Conservation (phyloP, 1,284 basidiomycete species). For the Hymenochaete sp. region DNA sequence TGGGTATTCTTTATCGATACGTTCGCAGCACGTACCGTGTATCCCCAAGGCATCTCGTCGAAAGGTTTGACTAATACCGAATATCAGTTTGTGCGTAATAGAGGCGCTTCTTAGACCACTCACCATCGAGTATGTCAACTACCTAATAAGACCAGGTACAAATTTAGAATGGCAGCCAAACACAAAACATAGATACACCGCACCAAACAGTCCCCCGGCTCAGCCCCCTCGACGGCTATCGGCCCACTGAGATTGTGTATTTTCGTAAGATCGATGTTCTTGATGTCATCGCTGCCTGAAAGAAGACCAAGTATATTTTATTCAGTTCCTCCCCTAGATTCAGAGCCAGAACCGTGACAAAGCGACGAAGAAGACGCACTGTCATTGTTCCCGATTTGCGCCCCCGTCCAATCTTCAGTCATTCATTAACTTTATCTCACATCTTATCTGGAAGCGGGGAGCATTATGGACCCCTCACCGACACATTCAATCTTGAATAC, state of each 20-base stretch:
- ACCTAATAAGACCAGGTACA: too few species aligned
- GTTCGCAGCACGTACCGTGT: constrained; percentile 40
- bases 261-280: constrained; percentile 54
- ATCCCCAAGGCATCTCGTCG: constrained; percentile 76
- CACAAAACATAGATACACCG: constrained; percentile 25
- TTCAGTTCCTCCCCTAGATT: neutral
- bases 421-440: neutral
- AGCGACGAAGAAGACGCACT: constrained; percentile 31
- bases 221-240: constrained; percentile 63
- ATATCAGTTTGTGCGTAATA: neutral
- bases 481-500: constrained; percentile 72
- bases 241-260: constrained; percentile 72
- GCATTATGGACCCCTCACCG: constrained; percentile 29
- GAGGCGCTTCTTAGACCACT: constrained; percentile 11
- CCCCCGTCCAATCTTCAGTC: constrained; percentile 59
- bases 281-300: constrained; percentile 58
- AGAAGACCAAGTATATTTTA: neutral
- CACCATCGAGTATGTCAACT: constrained; percentile 67
- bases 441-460: neutral
- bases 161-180: too few species aligned
- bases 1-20: constrained; percentile 13
- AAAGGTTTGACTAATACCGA: constrained; percentile 49
- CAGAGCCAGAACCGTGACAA: neutral
- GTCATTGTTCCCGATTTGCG: constrained; percentile 70
- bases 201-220: constrained; percentile 73